Base-by-base conservation (phyloP, 768 basidiomycete species). In the Lentinula sp. region DNA sequence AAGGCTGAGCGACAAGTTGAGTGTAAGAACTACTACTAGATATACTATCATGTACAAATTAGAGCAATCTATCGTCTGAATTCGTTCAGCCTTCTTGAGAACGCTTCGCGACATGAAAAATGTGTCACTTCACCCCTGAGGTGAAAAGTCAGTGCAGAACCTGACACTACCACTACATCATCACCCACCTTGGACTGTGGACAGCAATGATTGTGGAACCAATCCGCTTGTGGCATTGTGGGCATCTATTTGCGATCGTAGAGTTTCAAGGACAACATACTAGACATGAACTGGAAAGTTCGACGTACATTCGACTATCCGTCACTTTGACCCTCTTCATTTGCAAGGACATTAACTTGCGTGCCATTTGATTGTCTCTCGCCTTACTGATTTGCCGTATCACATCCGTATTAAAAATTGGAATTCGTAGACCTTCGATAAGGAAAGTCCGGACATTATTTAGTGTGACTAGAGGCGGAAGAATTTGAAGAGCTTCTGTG, bases 171-270 rank as follows among this genome's bases (percentile, higher is more conserved):
- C 48, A 9, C 23, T 46, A 59, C 66, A n/a, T 20, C 66, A n/a
- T 20, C 3, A n/a, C 58, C 69, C 66, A 91, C 93, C 85, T 81
- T 43, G 95, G 95, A 7, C 88, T 79, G 78, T 98, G 95, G 2
- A 96, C 91, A 0, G 94, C 93, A 66, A 98, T 95, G 37, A 95
- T 94, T 63, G 92, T 95, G 65, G 87, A 88, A 5, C 95, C 95
- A 23, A 98, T 76, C 15, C 95, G 85, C 67, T 98, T 98, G 69
- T 95, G 91, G 68, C 96, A 98, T 71, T 95, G 91, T 0, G 95
- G 95, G 66, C 95, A 98, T 73, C 95, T 96, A 64, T 15, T 62
- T 54, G 51, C 36, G 15, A 46, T 53, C 50, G 36, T 2, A 28
- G 45, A 43, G 60, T 16, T 33, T 12, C 43, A 52, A 13, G 37